Conservation (phyloP, 1,284 basidiomycete species). For the Papiliotrema terrestris region DNA sequence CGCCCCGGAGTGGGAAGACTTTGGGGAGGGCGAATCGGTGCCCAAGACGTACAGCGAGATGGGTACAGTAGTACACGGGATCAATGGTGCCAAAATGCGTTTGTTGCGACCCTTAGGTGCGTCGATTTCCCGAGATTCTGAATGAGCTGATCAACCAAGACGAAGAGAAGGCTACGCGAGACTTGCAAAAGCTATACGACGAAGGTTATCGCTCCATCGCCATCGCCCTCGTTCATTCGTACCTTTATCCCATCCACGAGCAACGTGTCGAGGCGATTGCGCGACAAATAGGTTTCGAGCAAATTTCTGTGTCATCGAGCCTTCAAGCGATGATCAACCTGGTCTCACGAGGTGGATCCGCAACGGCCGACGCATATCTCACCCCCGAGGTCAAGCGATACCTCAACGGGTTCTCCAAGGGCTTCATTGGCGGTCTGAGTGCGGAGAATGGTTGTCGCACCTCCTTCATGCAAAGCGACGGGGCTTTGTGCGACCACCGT, state of each 20-base stretch:
- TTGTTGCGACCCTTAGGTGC: neutral
- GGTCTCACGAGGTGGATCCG: slow-evolving; percentile 48
- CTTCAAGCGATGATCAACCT: slow-evolving; percentile 26
- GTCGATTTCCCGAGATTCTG: neutral
- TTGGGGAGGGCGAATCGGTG: neutral
- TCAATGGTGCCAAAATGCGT: neutral
- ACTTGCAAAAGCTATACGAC: slow-evolving; percentile 9
- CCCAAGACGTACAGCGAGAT: slow-evolving; percentile 18
- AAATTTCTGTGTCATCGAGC: slow-evolving; percentile 8
- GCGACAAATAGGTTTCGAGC: slow-evolving; percentile 8
- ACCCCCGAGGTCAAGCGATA: slow-evolving; percentile 46
- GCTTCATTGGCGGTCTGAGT: slow-evolving; percentile 8
- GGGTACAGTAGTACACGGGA: neutral
- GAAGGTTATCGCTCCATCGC: slow-evolving; percentile 20
- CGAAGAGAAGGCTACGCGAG: neutral
- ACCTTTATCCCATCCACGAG: slow-evolving; percentile 12
- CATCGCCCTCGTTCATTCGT: slow-evolving; percentile 21
- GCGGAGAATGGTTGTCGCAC: slow-evolving; percentile 10
- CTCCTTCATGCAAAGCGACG: slow-evolving; percentile 44
- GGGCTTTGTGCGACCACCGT: slow-evolving; percentile 22
- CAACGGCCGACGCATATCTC: slow-evolving; percentile 52
- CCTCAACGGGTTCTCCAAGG: slow-evolving; percentile 39
- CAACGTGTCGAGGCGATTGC: slow-evolving; percentile 8
- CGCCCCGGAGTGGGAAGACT: slow-evolving; percentile 21
- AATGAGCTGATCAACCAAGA: neutral